Percentiles rank a stretch among this genome's conserved stretches.
Evolutionary conservation across 2,329 filamentous ascomycete genomes (phyloP).

Genomic region (Daldinia sp.): DNA sequence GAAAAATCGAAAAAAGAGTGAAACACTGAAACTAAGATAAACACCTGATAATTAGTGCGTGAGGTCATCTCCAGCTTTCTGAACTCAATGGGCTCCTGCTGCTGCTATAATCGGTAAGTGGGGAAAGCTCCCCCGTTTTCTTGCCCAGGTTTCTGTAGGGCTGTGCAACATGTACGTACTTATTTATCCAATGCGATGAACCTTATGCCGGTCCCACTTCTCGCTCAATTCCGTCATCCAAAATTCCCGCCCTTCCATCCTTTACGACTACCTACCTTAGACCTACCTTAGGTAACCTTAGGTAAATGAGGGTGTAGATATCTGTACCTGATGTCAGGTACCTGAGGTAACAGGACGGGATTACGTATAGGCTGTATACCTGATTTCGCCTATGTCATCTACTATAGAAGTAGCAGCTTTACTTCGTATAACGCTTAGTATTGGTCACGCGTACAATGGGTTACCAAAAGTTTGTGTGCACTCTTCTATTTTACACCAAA

Average conservation of each 20-base stretch:
- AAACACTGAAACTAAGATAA: conserved; percentile 1
- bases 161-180: conserved; percentile 24
- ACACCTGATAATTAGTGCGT: conserved; percentile 38
- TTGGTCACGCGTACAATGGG: conserved; percentile 35
- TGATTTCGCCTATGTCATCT: too few relatives aligned
- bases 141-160: conserved; percentile 24
- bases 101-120: conserved; percentile 35
- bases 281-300: too few relatives aligned
- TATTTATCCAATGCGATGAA: neutral
- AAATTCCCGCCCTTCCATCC: neutral
- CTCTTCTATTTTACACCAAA: too few relatives aligned
- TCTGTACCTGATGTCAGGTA: too few relatives aligned
- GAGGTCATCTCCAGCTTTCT: conserved; percentile 33
- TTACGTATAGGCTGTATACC: too few relatives aligned
- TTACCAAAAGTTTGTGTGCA: too few relatives aligned
- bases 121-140: conserved; percentile 20
- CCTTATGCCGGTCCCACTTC: neutral
- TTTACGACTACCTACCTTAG: neutral
- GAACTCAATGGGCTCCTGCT: neutral
- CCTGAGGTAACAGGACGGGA: too few relatives aligned
- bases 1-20: conserved; percentile 16
- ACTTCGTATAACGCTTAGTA: conserved; percentile 22
- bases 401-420: neutral
- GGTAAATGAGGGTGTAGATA: too few relatives aligned
- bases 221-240: conserved; percentile 24